phyloP scores from a whole-genome alignment of 768 basidiomycete species.

The Leccinum broughii region DNA sequence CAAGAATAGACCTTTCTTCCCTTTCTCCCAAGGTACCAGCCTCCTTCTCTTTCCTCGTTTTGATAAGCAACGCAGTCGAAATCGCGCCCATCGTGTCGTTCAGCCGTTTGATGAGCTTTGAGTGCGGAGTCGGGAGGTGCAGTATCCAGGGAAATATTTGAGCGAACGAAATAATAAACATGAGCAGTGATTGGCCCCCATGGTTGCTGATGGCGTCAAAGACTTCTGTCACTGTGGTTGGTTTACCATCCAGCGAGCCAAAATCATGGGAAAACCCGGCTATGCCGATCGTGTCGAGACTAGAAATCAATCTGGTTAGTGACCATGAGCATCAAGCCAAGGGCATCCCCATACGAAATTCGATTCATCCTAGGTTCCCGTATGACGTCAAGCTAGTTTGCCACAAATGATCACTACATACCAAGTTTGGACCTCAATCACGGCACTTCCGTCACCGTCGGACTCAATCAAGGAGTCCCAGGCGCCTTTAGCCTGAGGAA shows the following conservation, averaged over 20 bases:
- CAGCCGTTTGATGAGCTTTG: conserved; percentile 25
- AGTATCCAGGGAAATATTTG: conserved; percentile 32
- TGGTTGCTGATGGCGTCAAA: conserved; percentile 27
- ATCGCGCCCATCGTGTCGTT: conserved; percentile 35
- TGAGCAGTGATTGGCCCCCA: conserved; percentile 5
- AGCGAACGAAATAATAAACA: conserved; percentile 27
- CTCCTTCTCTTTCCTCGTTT: conserved; percentile 35
- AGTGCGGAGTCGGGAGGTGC: conserved; percentile 33
- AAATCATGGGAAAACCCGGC: conserved; percentile 49
- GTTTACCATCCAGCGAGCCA: conserved; percentile 39
- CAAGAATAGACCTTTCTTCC: conserved; percentile 40
- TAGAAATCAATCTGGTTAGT: conserved; percentile 10
- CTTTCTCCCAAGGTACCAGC: conserved; percentile 27
- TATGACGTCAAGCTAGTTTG: not conserved
- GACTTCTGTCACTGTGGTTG: conserved; percentile 22
- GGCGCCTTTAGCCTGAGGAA: conserved; percentile 27
- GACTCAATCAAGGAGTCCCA: conserved; percentile 35
- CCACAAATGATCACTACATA: conserved; percentile 13
- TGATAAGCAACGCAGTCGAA: conserved; percentile 33
- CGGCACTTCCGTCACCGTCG: conserved; percentile 22
- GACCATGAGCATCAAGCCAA: not conserved
- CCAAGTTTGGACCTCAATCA: conserved; percentile 53
- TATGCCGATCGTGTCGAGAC: conserved; percentile 46
- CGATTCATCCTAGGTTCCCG: conserved; percentile 41
- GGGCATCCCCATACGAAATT: conserved; percentile 36